These are phyloP conservation scores for Dactylonectria macrodidyma DNA, from an alignment of 2,329 filamentous ascomycete species.

Conservation along the genomic window DNA sequence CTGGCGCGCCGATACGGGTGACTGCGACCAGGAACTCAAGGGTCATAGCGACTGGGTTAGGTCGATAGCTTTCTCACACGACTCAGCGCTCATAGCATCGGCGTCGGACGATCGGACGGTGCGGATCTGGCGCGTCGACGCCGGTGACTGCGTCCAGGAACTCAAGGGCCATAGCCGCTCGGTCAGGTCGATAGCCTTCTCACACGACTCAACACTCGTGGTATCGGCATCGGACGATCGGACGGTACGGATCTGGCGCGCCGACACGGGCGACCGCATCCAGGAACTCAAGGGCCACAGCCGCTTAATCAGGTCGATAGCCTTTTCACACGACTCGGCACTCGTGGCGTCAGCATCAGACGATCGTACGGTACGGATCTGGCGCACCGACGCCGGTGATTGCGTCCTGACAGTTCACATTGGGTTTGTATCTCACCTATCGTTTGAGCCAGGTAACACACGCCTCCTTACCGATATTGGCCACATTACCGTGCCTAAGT, in stretches of 20 bases:
- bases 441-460: background rate
- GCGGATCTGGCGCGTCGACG: too few relatives aligned
- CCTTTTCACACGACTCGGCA: background rate
- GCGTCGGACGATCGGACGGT: too few relatives aligned
- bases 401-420: slow-evolving; percentile 6
- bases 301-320: background rate
- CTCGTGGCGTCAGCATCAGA: background rate
- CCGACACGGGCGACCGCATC: slow-evolving; percentile 4
- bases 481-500: background rate
- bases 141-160: too few relatives aligned
- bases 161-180: too few relatives aligned
- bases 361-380: slow-evolving; percentile 2
- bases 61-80: too few relatives aligned
- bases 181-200: too few relatives aligned
- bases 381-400: slow-evolving; percentile 5
- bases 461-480: background rate
- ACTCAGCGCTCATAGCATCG: too few relatives aligned
- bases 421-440: slow-evolving; percentile 9
- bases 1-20: too few relatives aligned
- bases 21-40: too few relatives aligned
- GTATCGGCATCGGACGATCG: too few relatives aligned
- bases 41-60: too few relatives aligned
- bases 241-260: slow-evolving; percentile 7
- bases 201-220: too few relatives aligned
- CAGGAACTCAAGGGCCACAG: slow-evolving; percentile 6